phyloP scores from a whole-genome alignment of 495 filamentous ascomycete species.

The Penicillium malachiteum region DNA sequence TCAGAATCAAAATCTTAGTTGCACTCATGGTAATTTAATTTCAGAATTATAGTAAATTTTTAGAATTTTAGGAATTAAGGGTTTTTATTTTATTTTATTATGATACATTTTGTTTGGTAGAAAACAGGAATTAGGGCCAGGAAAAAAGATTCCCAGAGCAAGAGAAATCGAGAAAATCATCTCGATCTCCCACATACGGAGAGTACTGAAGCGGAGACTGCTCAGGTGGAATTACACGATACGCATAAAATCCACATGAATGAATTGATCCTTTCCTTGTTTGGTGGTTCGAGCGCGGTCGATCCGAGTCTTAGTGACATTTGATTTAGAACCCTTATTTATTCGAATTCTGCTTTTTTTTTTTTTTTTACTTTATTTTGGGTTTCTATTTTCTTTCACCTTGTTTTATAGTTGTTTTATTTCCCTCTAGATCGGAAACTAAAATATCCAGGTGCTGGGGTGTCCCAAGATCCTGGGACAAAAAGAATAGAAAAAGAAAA shows the following conservation, averaged over 20 bases:
- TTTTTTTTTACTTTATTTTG: neutral
- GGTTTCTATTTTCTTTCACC: neutral
- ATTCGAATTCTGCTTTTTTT: neutral
- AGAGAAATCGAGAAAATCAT: neutral
- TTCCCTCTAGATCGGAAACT: neutral
- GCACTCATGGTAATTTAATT: too few species aligned
- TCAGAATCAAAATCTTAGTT: too few species aligned
- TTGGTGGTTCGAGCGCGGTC: conserved; percentile 10
- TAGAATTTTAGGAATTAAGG: too few species aligned
- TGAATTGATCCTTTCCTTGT: conserved; percentile 3
- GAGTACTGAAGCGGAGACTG: conserved; percentile 9
- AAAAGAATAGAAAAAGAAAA: neutral
- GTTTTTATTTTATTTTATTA: too few species aligned
- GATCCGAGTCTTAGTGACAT: neutral
- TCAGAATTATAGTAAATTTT: too few species aligned
- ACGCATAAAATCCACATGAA: conserved; percentile 3
- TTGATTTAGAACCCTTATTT: conserved; percentile 1
- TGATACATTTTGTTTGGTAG: neutral
- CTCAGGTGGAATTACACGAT: conserved; percentile 14
- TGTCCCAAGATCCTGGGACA: neutral
- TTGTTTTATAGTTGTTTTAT: neutral
- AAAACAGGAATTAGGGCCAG: neutral
- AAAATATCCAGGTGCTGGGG: neutral
- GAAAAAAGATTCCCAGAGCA: neutral
- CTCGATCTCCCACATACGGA: neutral